These are phyloP conservation scores for Dicorynia guianensis DNA, from an alignment of 306 rosid genomes.

Conservation along the genomic window DNA sequence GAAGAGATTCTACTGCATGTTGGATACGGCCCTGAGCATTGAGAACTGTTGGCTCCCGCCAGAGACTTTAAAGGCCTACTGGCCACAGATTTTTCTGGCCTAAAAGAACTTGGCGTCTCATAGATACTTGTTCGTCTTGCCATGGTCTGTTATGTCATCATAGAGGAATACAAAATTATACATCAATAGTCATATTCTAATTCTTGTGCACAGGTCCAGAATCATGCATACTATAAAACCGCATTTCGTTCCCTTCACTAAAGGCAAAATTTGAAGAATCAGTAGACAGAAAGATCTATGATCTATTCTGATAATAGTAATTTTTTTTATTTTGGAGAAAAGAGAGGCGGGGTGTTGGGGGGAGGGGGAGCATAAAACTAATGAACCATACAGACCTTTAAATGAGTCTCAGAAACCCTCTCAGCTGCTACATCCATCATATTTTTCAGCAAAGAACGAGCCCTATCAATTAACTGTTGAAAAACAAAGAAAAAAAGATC, in stretches of 20 bases:
- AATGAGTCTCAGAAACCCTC: constrained; percentile 50
- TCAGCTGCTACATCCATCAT: constrained; percentile 69
- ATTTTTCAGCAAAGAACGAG: constrained; percentile 57
- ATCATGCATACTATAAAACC: not conserved
- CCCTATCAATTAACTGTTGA: constrained; percentile 57
- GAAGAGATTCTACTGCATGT: constrained; percentile 18
- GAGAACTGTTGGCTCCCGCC: constrained; percentile 18
- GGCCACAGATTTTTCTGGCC: constrained; percentile 36
- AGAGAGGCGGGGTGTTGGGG: no score
- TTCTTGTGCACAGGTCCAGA: not conserved
- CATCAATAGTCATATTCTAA: constrained; percentile 7
- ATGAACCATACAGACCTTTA: constrained; percentile 51
- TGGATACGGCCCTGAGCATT: constrained; percentile 15
- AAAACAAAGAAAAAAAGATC: not conserved
- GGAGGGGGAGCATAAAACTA: not conserved
- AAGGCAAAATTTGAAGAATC: not conserved
- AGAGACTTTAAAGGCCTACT: constrained; percentile 20
- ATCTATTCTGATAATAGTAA: not conserved
- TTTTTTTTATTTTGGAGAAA: no score
- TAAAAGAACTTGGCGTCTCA: constrained; percentile 27
- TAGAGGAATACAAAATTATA: constrained; percentile 33
- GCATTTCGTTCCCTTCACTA: constrained; percentile 2
- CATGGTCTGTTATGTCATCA: constrained; percentile 45
- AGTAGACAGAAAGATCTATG: not conserved
- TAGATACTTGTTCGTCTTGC: constrained; percentile 32